Conservation (phyloP, 2,329 filamentous ascomycete genomes). For the Colletotrichum euphorbiae region DNA sequence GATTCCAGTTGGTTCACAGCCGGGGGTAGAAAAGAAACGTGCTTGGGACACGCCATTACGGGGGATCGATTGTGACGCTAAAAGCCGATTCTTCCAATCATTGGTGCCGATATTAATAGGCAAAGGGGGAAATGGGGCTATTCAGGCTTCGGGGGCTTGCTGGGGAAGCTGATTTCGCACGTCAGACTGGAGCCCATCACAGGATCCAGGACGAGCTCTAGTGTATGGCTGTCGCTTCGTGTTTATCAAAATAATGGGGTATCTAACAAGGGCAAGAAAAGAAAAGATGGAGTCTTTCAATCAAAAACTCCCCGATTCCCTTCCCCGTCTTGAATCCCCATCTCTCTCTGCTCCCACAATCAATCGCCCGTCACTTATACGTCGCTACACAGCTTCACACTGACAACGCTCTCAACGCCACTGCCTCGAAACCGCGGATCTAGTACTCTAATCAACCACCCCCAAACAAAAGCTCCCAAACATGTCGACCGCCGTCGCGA, state of each 20-base stretch:
- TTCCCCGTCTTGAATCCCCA: not conserved
- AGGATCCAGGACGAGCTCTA: conserved; percentile 15
- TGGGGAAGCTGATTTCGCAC: conserved; percentile 25
- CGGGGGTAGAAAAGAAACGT: not conserved
- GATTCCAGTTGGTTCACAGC: not conserved
- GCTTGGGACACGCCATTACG: conserved; percentile 12
- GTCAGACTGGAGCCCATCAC: conserved; percentile 32
- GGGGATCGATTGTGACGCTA: conserved; percentile 22
- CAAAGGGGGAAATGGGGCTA: not conserved
- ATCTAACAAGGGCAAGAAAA: not conserved
- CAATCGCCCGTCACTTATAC: not conserved
- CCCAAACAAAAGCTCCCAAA: not conserved
- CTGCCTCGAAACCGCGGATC: not conserved
- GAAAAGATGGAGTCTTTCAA: not conserved
- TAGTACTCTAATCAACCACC: not conserved
- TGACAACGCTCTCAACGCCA: not conserved
- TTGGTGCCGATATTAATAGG: conserved; percentile 18
- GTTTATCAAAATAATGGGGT: conserved; percentile 29
- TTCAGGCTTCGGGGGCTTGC: not conserved
- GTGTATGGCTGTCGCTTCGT: conserved; percentile 1
- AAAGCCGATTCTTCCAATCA: conserved; percentile 23
- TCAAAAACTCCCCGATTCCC: not conserved
- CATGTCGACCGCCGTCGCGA: conserved; percentile 25
- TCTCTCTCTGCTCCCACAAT: not conserved
- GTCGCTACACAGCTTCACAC: not conserved